phyloP scores from a whole-genome alignment of 2,329 filamentous ascomycete genomes.

The Lojkania enalia region DNA sequence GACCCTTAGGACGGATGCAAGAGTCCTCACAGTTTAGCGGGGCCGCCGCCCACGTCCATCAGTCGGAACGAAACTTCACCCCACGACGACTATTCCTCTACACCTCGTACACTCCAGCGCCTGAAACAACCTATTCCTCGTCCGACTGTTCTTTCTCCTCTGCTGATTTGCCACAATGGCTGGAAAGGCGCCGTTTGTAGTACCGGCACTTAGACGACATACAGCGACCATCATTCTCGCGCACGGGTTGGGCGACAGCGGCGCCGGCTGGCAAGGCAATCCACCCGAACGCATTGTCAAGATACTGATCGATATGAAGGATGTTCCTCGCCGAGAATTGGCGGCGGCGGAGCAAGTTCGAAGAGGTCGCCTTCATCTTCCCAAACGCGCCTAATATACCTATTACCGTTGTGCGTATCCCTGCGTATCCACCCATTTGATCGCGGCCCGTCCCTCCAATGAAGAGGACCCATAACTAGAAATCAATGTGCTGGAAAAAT shows the following conservation, averaged over 20 bases:
- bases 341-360: slow-evolving; percentile 76
- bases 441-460: no score
- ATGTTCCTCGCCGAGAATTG: slow-evolving; percentile 83
- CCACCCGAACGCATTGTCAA: not conserved
- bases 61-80: slow-evolving; percentile 3
- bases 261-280: slow-evolving; percentile 68
- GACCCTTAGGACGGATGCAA: no score
- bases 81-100: slow-evolving; percentile 3
- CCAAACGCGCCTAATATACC: slow-evolving; percentile 87
- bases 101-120: slow-evolving; percentile 4
- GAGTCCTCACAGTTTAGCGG: no score
- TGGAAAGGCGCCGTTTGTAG: slow-evolving; percentile 61
- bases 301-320: slow-evolving; percentile 47
- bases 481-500: not conserved
- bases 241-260: slow-evolving; percentile 85
- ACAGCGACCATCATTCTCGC: slow-evolving; percentile 94
- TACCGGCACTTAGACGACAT: slow-evolving; percentile 79
- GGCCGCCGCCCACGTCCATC: slow-evolving; percentile 22
- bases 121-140: slow-evolving; percentile 3
- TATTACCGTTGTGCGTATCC: slow-evolving; percentile 70
- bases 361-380: slow-evolving; percentile 91
- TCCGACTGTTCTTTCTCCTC: not conserved
- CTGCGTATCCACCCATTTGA: no score
- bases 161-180: slow-evolving; percentile 37
- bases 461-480: not conserved